A percentile compares a stretch with the other conserved stretches of the same genome.
These are phyloP conservation scores for Geotrichum cucujoidarum DNA, from an alignment of 1,139 yeast genomes.

Conservation along the genomic window DNA sequence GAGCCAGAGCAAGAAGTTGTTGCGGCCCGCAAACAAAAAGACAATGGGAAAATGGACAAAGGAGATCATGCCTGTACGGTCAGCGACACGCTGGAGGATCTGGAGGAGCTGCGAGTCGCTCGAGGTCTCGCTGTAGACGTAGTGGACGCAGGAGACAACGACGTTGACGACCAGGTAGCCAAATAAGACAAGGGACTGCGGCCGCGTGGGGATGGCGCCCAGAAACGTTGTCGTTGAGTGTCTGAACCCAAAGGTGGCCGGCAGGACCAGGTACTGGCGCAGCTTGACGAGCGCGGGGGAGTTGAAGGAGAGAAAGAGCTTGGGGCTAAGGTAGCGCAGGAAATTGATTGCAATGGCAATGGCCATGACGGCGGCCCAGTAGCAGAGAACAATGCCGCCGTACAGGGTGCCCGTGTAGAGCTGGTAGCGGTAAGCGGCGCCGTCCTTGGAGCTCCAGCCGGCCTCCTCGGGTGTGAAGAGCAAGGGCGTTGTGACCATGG, in stretches of 20 bases:
- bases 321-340: neutral
- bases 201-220: conserved; percentile 52
- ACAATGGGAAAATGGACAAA: conserved; percentile 48
- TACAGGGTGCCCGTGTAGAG: conserved; percentile 9
- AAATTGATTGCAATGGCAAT: conserved; percentile 7
- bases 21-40: conserved; percentile 59
- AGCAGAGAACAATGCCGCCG: conserved; percentile 12
- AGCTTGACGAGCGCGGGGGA: neutral
- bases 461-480: neutral
- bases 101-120: conserved; percentile 38
- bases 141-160: conserved; percentile 39
- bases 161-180: conserved; percentile 44
- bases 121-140: conserved; percentile 38
- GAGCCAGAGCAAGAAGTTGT: conserved; percentile 56
- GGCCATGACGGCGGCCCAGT: conserved; percentile 13
- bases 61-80: conserved; percentile 53
- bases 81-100: conserved; percentile 51
- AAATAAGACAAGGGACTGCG: conserved; percentile 48
- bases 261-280: neutral
- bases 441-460: neutral
- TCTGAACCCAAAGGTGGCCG: conserved; percentile 7
- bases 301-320: conserved; percentile 1
- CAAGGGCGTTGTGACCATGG: neutral
- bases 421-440: neutral
- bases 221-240: neutral